phyloP scores from a whole-genome alignment of 2,329 filamentous ascomycete genomes.

The Coniochaeta sp. region DNA sequence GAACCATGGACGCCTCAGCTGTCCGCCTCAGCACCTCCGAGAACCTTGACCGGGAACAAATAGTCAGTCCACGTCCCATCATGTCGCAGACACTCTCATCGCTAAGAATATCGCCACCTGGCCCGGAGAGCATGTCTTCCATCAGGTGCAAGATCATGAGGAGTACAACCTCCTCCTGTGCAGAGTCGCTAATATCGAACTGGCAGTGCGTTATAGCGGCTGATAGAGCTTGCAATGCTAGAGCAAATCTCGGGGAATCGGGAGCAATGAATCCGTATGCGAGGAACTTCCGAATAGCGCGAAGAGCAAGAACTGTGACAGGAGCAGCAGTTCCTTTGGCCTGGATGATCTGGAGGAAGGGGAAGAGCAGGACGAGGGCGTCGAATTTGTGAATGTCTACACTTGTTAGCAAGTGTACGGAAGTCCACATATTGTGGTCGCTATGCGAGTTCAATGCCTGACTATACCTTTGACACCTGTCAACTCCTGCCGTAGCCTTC shows the following conservation, averaged over 20 bases:
- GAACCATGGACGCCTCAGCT: slow-evolving; percentile 94
- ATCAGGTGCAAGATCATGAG: slow-evolving; percentile 93
- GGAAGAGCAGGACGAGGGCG: slow-evolving; percentile 79
- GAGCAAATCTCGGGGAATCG: slow-evolving; percentile 76
- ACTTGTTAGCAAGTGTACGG: neutral
- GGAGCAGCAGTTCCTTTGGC: slow-evolving; percentile 93
- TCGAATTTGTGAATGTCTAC: slow-evolving; percentile 83
- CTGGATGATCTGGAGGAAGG: slow-evolving; percentile 93
- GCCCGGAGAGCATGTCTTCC: slow-evolving; percentile 96
- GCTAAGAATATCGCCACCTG: slow-evolving; percentile 85
- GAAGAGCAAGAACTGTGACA: slow-evolving; percentile 88
- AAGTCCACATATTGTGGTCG: neutral
- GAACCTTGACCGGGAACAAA: slow-evolving; percentile 89
- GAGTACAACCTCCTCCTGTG: slow-evolving; percentile 91
- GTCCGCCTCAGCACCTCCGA: slow-evolving; percentile 86
- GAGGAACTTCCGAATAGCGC: slow-evolving; percentile 93
- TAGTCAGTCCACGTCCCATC: slow-evolving; percentile 97
- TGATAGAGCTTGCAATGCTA: slow-evolving; percentile 91
- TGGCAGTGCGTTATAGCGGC: slow-evolving; percentile 95
- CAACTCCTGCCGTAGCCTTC: slow-evolving; percentile 79
- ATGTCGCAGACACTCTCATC: slow-evolving; percentile 98
- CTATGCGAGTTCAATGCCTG: neutral
- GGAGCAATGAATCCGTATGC: slow-evolving; percentile 86
- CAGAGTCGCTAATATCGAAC: slow-evolving; percentile 92
- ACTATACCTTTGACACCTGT: slow-evolving; percentile 69